Evolutionary conservation across 768 basidiomycete genomes (phyloP).

Genomic region (Cubamyces lactineus): DNA sequence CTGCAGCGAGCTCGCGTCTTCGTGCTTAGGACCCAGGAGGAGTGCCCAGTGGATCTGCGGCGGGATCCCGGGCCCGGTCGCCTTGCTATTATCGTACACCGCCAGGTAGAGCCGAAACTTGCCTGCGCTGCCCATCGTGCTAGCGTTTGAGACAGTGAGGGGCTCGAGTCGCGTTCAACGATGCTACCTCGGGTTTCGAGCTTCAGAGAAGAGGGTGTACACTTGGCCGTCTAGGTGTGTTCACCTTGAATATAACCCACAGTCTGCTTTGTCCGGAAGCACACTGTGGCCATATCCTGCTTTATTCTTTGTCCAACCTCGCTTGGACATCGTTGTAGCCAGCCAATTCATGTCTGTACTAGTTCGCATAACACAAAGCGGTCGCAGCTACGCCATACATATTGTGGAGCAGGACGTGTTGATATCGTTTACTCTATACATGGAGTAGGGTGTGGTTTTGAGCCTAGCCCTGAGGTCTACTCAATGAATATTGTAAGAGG

Average conservation of each 20-base stretch:
- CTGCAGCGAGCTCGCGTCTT: slow-evolving; percentile 12
- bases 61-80: neutral
- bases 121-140: slow-evolving; percentile 11
- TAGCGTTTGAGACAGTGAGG: too few relatives aligned
- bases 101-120: slow-evolving; percentile 24
- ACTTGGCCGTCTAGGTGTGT: neutral
- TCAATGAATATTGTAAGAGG: too few relatives aligned
- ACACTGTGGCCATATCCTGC: neutral
- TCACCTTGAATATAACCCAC: neutral
- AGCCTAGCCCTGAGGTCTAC: too few relatives aligned
- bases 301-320: neutral
- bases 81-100: slow-evolving; percentile 13
- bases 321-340: neutral
- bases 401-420: too few relatives aligned
- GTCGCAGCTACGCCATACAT: neutral
- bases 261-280: neutral
- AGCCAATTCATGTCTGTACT: too few relatives aligned
- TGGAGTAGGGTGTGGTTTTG: too few relatives aligned
- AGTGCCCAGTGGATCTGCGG: slow-evolving; percentile 23
- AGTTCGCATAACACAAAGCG: too few relatives aligned
- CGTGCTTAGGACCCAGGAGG: slow-evolving; percentile 16
- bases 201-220: neutral
- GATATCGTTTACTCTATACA: too few relatives aligned
- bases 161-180: too few relatives aligned
- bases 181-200: too few relatives aligned